These are phyloP conservation scores for Clarireedia sp. DNA, from an alignment of 2,329 filamentous ascomycete species.

Conservation along the genomic window DNA sequence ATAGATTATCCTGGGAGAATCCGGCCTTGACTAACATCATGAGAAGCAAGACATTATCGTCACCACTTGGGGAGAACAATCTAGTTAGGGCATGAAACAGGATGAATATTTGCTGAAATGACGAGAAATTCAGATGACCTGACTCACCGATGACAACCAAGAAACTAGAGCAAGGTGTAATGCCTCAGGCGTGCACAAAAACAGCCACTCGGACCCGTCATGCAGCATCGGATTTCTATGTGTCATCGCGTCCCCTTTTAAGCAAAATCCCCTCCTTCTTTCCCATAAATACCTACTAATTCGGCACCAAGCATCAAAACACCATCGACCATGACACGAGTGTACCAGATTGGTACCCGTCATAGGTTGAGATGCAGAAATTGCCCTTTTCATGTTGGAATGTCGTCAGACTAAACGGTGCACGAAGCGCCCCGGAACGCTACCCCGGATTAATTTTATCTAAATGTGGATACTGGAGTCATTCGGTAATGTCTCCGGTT, in stretches of 20 bases:
- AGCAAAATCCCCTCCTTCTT: neutral
- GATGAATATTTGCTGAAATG: no score
- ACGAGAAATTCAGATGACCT: no score
- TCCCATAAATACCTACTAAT: neutral
- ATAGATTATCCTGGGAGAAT: no score
- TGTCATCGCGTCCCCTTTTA: conserved; percentile 2
- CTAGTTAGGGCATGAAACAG: no score
- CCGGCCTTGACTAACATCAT: no score
- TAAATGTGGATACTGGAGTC: neutral
- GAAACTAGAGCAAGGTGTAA: no score
- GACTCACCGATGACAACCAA: no score
- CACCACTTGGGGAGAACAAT: no score
- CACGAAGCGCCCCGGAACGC: neutral
- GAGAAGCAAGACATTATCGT: no score
- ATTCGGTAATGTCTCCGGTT: neutral
- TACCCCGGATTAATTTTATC: neutral
- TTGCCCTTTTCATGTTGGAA: neutral
- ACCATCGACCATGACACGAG: neutral
- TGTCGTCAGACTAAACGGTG: neutral
- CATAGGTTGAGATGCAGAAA: neutral
- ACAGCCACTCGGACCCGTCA: neutral
- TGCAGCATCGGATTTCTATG: neutral
- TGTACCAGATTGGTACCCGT: neutral
- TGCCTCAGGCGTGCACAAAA: neutral
- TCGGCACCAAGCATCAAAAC: neutral